Evolutionary conservation across 129 eudicot species (phyloP).

Genomic region (Dittrichia graveolens): DNA sequence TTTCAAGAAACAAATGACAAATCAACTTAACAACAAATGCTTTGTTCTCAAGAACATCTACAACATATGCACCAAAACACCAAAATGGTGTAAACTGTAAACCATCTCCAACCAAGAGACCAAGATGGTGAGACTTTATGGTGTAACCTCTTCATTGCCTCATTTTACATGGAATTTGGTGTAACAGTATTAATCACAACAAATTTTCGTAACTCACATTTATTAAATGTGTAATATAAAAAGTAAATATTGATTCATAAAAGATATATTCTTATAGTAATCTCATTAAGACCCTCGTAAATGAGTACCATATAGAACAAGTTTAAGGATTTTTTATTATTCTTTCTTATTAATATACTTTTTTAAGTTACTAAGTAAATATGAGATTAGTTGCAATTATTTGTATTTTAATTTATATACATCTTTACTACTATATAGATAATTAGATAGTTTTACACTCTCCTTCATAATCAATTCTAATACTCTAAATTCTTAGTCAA

Average conservation of each 20-base stretch:
- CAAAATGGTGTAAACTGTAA: slow-evolving; percentile 2
- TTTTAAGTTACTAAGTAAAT: too few relatives aligned
- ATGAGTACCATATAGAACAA: background rate
- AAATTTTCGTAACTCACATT: background rate
- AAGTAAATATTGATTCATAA: background rate
- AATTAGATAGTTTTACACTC: too few relatives aligned
- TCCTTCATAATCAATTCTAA: too few relatives aligned
- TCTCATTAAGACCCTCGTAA: background rate
- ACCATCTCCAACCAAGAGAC: slow-evolving; percentile 6
- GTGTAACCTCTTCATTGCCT: background rate
- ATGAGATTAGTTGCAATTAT: too few relatives aligned
- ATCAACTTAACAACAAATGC: slow-evolving; percentile 7
- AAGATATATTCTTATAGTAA: background rate
- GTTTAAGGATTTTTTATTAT: background rate
- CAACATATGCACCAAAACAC: background rate
- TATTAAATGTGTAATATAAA: background rate
- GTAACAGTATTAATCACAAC: background rate
- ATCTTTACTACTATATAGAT: too few relatives aligned
- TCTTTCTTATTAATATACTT: too few relatives aligned
- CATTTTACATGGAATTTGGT: background rate
- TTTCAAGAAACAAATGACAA: slow-evolving; percentile 14
- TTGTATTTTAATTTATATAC: too few relatives aligned
- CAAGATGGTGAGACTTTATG: background rate
- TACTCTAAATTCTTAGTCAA: too few relatives aligned
- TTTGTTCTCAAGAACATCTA: background rate